Percentiles rank a stretch among this genome's conserved stretches.
phyloP scores from a whole-genome alignment of 331 rosid genomes.

The Rosa hybrid region DNA sequence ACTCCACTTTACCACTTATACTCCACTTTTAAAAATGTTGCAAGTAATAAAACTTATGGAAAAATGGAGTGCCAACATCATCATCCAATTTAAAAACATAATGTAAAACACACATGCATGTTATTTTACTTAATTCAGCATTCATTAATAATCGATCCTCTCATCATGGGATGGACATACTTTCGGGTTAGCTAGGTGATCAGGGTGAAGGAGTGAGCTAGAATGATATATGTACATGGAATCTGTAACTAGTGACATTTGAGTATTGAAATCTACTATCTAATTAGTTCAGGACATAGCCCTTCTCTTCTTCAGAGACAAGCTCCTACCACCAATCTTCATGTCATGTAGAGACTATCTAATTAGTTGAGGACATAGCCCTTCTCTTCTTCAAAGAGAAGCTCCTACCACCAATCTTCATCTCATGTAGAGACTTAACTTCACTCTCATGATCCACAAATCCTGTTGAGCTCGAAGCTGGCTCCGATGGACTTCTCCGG shows the following conservation, averaged over 20 bases:
- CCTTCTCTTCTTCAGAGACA: constrained; percentile 37
- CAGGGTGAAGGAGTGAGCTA: not conserved
- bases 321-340: constrained; percentile 21
- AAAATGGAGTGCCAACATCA: not conserved
- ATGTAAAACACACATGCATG: too few relatives aligned
- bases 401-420: constrained; percentile 21
- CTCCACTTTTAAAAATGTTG: rapidly evolving
- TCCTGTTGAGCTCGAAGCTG: constrained; percentile 29
- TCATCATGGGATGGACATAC: not conserved
- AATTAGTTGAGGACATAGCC: constrained; percentile 21
- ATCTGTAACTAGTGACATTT: not conserved
- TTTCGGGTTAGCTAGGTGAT: not conserved
- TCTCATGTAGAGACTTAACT: not conserved
- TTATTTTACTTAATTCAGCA: not conserved
- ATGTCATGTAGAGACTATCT: not conserved
- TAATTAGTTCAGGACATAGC: too few relatives aligned
- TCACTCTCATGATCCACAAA: constrained; percentile 13
- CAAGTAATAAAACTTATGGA: not conserved
- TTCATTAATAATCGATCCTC: not conserved
- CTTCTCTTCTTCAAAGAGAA: constrained; percentile 35
- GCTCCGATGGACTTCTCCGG: constrained; percentile 33
- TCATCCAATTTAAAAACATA: not conserved
- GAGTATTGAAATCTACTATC: not conserved
- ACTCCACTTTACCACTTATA: not conserved
- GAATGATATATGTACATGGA: not conserved